Conservation (phyloP, 345 rosid species). For the Melastoma malabathricum region DNA sequence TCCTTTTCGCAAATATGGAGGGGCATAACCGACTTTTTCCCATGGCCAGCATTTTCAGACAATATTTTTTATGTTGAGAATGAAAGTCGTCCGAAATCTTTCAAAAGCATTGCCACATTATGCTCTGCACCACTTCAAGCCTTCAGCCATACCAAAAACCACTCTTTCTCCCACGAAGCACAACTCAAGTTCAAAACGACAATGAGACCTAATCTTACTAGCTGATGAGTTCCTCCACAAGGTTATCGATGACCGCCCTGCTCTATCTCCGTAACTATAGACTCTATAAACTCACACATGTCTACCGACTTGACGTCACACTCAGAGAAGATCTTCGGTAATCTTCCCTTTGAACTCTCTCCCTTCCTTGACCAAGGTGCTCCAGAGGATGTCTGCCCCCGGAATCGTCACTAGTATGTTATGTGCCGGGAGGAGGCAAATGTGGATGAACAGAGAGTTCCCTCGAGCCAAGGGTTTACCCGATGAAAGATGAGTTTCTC, state of each 20-base stretch:
- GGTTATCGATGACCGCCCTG: constrained; percentile 50
- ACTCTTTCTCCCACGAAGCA: too few relatives aligned
- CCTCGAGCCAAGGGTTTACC: constrained; percentile 33
- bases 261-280: constrained; percentile 53
- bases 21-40: too few relatives aligned
- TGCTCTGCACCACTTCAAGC: too few relatives aligned
- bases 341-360: constrained; percentile 24
- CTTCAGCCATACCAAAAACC: too few relatives aligned
- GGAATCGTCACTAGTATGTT: constrained; percentile 34
- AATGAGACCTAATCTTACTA: constrained; percentile 14
- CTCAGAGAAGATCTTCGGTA: constrained; percentile 20
- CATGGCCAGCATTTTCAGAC: too few relatives aligned
- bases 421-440: constrained; percentile 27
- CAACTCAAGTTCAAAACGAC: constrained; percentile 4
- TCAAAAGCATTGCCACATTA: too few relatives aligned
- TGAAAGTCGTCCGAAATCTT: too few relatives aligned
- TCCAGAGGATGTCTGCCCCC: constrained; percentile 42
- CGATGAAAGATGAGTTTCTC: constrained; percentile 74
- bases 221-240: constrained; percentile 41
- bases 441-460: constrained; percentile 28
- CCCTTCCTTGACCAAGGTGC: constrained; percentile 26
- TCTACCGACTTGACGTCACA: constrained; percentile 43
- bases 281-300: constrained; percentile 41
- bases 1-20: too few relatives aligned
- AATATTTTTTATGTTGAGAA: too few relatives aligned